Evolutionary conservation across 2,329 filamentous ascomycete species (phyloP), one percentile per base, ranked within the genome.

Genomic region (Clonostachys rosea): DNA sequence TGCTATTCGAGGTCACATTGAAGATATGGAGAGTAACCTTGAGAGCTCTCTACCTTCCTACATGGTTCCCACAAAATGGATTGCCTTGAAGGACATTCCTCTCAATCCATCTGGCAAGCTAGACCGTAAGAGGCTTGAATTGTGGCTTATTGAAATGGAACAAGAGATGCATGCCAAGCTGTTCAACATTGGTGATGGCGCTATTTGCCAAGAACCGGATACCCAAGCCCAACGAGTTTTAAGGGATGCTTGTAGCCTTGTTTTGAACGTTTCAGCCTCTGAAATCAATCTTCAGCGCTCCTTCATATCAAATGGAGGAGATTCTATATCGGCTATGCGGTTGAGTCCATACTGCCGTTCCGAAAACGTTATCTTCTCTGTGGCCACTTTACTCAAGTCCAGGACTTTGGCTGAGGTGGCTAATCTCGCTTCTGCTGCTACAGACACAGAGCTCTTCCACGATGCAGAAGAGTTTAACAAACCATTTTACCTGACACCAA

Each of bases 81-180:
- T 44, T 16, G 43, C 30, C 8, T 18, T 44, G 43, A 16, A 44
- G 16, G 14, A 36, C 5, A 17, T 44, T 20, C 43, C 43, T 13
- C 10, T 35, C 6, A 36, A 13, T n/a, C 16, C 33, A 18, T 30
- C 43, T 3, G 43, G 33, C 18, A 44, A 44, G 34, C 18, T 24
- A n/a, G 43, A 44, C 34, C 16, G 43, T n/a, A 36, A 44, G 34
- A 37, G 18, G 43, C 10, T 44, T 36, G 61, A 61, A 3, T 54
- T 55, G 3, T 79, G 75, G 75, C 49, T 78, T 4, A 66, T 70
- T 20, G 56, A 54, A 39, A 61, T 70, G 52, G 61, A 68, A n/a
- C 58, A 68, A 4, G 52, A 30, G 24, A 30, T 30, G 24, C 9
- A 30, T 30, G 24, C 24, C 24, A 30, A 30, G 24, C 24, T 30